Evolutionary conservation across 2,329 filamentous ascomycete genomes (phyloP).

Genomic region (Diplocarpon rosae): DNA sequence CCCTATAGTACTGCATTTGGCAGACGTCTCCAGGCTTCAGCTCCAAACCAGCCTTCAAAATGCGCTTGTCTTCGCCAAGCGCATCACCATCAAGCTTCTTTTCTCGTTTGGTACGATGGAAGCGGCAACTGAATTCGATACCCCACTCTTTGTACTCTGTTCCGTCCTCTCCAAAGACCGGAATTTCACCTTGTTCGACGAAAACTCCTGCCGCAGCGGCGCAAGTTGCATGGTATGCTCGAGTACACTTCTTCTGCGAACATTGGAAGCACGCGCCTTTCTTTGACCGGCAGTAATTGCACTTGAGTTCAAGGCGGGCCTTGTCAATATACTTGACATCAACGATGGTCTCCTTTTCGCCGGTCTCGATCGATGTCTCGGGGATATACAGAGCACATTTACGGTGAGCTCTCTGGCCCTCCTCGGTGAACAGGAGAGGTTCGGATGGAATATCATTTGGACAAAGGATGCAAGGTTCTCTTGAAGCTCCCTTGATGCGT

Average conservation of each 20-base stretch:
- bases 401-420: slow-evolving; percentile 76
- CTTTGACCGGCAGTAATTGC: slow-evolving; percentile 87
- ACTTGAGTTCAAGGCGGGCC: slow-evolving; percentile 82
- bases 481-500: slow-evolving; percentile 54
- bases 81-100: slow-evolving; percentile 59
- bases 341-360: slow-evolving; percentile 61
- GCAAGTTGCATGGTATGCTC: slow-evolving; percentile 91
- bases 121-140: slow-evolving; percentile 88
- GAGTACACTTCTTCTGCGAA: slow-evolving; percentile 83
- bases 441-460: slow-evolving; percentile 79
- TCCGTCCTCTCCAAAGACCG: slow-evolving; percentile 80
- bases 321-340: slow-evolving; percentile 77
- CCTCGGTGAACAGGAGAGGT: slow-evolving; percentile 76
- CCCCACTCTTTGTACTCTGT: slow-evolving; percentile 86
- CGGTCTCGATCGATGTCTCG: slow-evolving; percentile 73
- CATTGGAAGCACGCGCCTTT: slow-evolving; percentile 96
- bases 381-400: slow-evolving; percentile 85
- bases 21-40: slow-evolving; percentile 67
- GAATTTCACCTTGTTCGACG: slow-evolving; percentile 75
- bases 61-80: slow-evolving; percentile 58
- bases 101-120: slow-evolving; percentile 80
- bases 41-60: slow-evolving; percentile 55
- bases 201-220: slow-evolving; percentile 86
- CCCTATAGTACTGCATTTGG: slow-evolving; percentile 73
- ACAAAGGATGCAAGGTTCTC: slow-evolving; percentile 81